Evolutionary conservation across 768 basidiomycete genomes (phyloP).

Genomic region (Saitozyma sp.): DNA sequence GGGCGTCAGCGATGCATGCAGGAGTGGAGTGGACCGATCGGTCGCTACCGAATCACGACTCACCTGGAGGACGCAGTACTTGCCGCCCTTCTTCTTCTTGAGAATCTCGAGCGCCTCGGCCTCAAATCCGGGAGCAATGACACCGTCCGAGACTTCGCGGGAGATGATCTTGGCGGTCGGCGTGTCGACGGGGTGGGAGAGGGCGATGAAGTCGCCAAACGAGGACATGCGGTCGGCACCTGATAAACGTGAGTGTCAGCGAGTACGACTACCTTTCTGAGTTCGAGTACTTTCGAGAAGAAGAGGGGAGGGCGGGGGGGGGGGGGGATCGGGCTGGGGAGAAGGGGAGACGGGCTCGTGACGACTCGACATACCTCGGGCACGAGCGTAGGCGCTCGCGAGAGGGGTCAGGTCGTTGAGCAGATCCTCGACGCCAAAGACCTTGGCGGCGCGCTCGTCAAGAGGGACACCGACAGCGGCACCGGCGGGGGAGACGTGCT

Average conservation of each 20-base stretch:
- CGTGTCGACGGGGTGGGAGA: conserved; percentile 87
- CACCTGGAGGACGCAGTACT: conserved; percentile 96
- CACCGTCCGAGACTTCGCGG: conserved; percentile 97
- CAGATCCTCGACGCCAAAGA: conserved; percentile 94
- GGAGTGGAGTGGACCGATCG: not conserved
- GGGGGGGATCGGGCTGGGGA: too few relatives aligned
- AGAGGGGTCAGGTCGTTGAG: conserved; percentile 76
- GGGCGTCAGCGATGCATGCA: not conserved
- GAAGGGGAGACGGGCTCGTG: too few relatives aligned
- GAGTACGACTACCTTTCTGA: not conserved
- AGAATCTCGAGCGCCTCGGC: conserved; percentile 84
- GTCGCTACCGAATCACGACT: conserved; percentile 6
- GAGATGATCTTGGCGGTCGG: conserved; percentile 95
- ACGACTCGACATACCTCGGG: conserved; percentile 63
- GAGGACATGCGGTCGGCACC: conserved; percentile 99
- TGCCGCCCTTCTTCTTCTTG: conserved; percentile 94
- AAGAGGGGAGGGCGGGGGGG: too few relatives aligned
- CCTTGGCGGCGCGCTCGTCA: conserved; percentile 79
- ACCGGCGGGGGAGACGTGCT: conserved; percentile 98
- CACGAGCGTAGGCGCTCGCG: conserved; percentile 91
- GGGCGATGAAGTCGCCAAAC: conserved; percentile 97
- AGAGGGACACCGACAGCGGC: conserved; percentile 84
- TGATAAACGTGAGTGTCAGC: conserved; percentile 38
- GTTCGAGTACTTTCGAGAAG: conserved; percentile 22
- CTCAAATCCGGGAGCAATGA: conserved; percentile 92